Percentiles rank a stretch among this genome's conserved stretches.
Conservation (phyloP, 2,329 filamentous ascomycete species). For the Cadophora sp. region DNA sequence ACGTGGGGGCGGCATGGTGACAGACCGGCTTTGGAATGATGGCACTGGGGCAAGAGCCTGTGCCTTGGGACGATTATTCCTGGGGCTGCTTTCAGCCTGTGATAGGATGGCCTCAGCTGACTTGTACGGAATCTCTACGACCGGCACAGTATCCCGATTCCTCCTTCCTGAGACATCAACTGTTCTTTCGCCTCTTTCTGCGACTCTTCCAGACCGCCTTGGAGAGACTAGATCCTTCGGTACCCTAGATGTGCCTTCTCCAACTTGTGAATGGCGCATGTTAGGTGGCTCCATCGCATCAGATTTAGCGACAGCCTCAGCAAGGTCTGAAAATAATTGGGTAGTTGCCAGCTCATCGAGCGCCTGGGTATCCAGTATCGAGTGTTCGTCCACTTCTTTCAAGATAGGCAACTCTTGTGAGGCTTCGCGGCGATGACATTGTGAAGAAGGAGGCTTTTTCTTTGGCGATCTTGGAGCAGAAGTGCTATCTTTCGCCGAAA, state of each 20-base stretch:
- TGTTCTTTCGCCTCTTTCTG: neutral
- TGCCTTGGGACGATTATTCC: neutral
- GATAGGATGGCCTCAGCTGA: neutral
- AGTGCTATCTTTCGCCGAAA: constrained; percentile 9
- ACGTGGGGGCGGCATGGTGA: constrained; percentile 36
- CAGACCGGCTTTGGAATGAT: constrained; percentile 23
- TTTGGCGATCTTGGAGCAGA: constrained; percentile 3
- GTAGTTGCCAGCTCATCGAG: constrained; percentile 30
- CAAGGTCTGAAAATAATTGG: constrained; percentile 31
- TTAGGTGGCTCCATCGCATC: constrained; percentile 19
- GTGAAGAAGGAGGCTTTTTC: neutral
- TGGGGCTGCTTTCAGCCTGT: neutral
- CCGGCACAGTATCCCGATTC: neutral
- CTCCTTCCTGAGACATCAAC: no score
- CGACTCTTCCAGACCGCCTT: neutral
- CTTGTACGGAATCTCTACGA: constrained; percentile 3
- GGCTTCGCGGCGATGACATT: neutral
- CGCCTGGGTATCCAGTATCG: constrained; percentile 18
- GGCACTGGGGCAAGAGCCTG: constrained; percentile 3
- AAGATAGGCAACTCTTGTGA: constrained; percentile 21
- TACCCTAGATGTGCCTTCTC: neutral
- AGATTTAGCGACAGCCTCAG: constrained; percentile 23
- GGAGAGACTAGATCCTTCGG: neutral
- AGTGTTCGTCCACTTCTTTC: constrained; percentile 22
- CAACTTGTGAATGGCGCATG: neutral